Evolutionary conservation across 495 filamentous ascomycete species (phyloP).

Genomic region (Podospora conica): DNA sequence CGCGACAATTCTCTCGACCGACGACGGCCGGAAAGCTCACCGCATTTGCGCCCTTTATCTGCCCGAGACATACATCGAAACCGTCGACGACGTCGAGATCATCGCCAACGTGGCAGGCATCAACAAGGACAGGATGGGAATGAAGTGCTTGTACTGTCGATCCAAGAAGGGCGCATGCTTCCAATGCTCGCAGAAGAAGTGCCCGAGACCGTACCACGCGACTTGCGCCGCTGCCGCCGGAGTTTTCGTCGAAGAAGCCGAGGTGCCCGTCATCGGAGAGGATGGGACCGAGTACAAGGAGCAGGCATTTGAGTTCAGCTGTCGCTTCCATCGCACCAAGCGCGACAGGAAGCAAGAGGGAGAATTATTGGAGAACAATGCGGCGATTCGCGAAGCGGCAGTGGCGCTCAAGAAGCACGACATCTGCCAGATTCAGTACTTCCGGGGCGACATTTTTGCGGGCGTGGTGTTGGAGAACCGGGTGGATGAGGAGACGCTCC

Average conservation of each 20-base stretch:
- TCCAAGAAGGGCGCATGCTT: constrained; percentile 92
- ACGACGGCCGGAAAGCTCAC: constrained; percentile 82
- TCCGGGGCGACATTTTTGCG: constrained; percentile 80
- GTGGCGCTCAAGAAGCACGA: constrained; percentile 63
- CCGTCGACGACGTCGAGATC: constrained; percentile 58
- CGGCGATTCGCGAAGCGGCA: constrained; percentile 63
- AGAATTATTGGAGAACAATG: constrained; percentile 61
- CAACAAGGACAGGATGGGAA: constrained; percentile 77
- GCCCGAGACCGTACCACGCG: constrained; percentile 86
- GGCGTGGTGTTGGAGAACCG: constrained; percentile 85
- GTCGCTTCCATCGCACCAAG: constrained; percentile 88
- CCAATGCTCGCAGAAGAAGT: constrained; percentile 95
- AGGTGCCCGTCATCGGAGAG: constrained; percentile 79
- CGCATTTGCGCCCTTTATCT: constrained; percentile 84
- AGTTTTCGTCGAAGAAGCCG: constrained; percentile 80
- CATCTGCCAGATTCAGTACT: constrained; percentile 81
- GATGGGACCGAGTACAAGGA: constrained; percentile 88
- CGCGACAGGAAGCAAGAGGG: constrained; percentile 63
- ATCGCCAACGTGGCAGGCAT: constrained; percentile 74
- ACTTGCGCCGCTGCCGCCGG: constrained; percentile 90
- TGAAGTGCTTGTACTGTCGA: constrained; percentile 92
- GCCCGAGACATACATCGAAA: constrained; percentile 84
- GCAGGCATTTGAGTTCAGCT: constrained; percentile 84
- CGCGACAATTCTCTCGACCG: constrained; percentile 78
- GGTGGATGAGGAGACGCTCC: constrained; percentile 62